Percentiles rank a stretch among this genome's conserved stretches.
Conservation (phyloP, 192 early-diverging fungal species). For the Umbelopsis ramanniana region DNA sequence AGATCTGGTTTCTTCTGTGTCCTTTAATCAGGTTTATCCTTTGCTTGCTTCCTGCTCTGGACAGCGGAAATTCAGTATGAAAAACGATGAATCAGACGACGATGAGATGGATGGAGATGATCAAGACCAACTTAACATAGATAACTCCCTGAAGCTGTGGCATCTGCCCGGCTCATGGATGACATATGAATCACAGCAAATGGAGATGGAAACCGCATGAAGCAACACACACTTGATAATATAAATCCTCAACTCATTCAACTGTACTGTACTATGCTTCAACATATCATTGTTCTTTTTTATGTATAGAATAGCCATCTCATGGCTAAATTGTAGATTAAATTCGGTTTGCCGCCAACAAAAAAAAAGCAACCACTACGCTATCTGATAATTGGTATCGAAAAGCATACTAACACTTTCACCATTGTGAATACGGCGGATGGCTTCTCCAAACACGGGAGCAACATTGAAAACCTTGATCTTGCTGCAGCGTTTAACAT, state of each 20-base stretch:
- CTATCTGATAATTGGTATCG: slow-evolving; percentile 30
- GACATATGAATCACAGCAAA: background rate
- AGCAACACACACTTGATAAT: background rate
- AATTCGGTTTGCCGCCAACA: too few species aligned
- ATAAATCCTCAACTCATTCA: too few species aligned
- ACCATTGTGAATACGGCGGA: slow-evolving; percentile 94
- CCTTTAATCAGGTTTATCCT: slow-evolving; percentile 69
- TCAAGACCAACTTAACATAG: slow-evolving; percentile 21
- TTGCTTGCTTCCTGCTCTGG: slow-evolving; percentile 75
- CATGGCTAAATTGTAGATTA: too few species aligned
- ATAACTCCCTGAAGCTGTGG: slow-evolving; percentile 53
- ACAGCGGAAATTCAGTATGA: slow-evolving; percentile 58
- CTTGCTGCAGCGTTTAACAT: slow-evolving; percentile 76
- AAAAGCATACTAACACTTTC: slow-evolving; percentile 92
- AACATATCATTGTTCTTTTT: background rate
- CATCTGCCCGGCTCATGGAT: slow-evolving; percentile 27
- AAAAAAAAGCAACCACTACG: background rate
- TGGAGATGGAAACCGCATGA: background rate
- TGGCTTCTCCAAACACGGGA: slow-evolving; percentile 89
- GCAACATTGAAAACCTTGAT: slow-evolving; percentile 86
- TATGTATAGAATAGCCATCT: background rate
- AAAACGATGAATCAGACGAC: slow-evolving; percentile 2
- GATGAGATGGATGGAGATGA: background rate
- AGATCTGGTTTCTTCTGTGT: slow-evolving; percentile 63
- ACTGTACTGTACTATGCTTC: background rate